Evolutionary conservation across 768 basidiomycete species (phyloP), one percentile per base, ranked within the genome.

Genomic region (Cubamyces sp.): DNA sequence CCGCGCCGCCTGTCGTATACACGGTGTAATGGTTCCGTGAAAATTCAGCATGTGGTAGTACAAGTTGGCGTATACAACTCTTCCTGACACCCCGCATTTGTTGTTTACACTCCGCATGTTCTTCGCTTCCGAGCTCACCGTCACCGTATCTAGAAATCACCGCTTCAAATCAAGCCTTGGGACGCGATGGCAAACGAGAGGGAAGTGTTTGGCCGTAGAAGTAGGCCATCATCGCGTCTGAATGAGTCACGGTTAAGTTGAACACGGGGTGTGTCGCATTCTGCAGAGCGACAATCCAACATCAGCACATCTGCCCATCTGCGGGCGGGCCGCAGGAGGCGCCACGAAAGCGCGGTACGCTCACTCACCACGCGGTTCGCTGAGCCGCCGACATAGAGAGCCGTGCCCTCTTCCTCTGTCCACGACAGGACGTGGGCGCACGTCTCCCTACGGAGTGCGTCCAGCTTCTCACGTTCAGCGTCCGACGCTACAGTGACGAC

Each of bases 191-290:
- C 5, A 57, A 48, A 45, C 75, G 74, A 18, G 69, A 70, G 14
- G 83, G 83, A 26, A 85, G 64, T 0, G 62, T 73, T 63, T 92
- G 90, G 3, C 79, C 76, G 72, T 93, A 93, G 69, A 92, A 93
- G 73, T 90, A 79, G 12, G 80, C 76, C 84, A 93, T 86, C 19
- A 93, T 81, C 0, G 71, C 82, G 64, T 88, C 82, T 3, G 84
- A 74, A 64, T 92, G 85, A 0, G 90, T 85, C 3, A 85, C 77
- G 0, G 90, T 87, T 50, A 94, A 74, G 64, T 92, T 91, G 74
- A 92, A 88, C 15, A 93, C 63, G 0, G 92, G 92, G 62, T 91
- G 89, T 0, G 89, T 90, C 6, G 91, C 90, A 68, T 94, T 94
- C 91, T 93, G 62, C 5, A 12, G 16, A 39, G 23, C 11, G 54